Conservation (phyloP, 768 basidiomycete species). For the Psilocybe azurescens region DNA sequence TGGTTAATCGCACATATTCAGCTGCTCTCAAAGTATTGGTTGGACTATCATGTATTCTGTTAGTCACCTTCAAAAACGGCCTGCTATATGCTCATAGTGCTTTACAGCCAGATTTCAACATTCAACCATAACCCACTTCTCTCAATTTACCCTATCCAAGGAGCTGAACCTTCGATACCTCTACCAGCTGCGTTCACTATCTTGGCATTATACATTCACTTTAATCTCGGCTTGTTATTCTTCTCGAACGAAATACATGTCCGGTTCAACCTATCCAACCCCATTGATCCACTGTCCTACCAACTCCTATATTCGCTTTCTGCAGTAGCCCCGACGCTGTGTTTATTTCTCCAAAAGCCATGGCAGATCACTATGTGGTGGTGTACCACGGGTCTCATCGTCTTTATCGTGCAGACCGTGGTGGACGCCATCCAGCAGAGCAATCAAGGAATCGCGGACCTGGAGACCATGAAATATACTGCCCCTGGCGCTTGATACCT, state of each 20-base stretch:
- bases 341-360: constrained; percentile 48
- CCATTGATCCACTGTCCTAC: constrained; percentile 36
- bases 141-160: constrained; percentile 41
- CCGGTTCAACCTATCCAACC: constrained; percentile 31
- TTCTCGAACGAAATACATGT: constrained; percentile 43
- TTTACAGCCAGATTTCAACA: constrained; percentile 50
- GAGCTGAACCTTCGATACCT: constrained; percentile 40
- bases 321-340: constrained; percentile 53
- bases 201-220: constrained; percentile 54
- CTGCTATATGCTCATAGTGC: constrained; percentile 5
- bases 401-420: constrained; percentile 50
- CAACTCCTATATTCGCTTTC: constrained; percentile 38
- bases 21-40: constrained; percentile 46
- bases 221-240: constrained; percentile 50
- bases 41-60: constrained; percentile 53
- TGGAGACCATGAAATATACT: constrained; percentile 59
- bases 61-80: constrained; percentile 23
- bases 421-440: constrained; percentile 49
- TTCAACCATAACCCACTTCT: constrained; percentile 53
- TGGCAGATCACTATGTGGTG: constrained; percentile 66
- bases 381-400: constrained; percentile 46
- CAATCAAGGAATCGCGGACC: constrained; percentile 49
- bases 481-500: constrained; percentile 59
- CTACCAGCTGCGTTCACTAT: constrained; percentile 50
- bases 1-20: constrained; percentile 46